Percentiles rank a stretch among this genome's conserved stretches.
These are phyloP conservation scores for Aspergillus thermomutatus DNA, from an alignment of 2,329 filamentous ascomycete genomes.

Conservation along the genomic window DNA sequence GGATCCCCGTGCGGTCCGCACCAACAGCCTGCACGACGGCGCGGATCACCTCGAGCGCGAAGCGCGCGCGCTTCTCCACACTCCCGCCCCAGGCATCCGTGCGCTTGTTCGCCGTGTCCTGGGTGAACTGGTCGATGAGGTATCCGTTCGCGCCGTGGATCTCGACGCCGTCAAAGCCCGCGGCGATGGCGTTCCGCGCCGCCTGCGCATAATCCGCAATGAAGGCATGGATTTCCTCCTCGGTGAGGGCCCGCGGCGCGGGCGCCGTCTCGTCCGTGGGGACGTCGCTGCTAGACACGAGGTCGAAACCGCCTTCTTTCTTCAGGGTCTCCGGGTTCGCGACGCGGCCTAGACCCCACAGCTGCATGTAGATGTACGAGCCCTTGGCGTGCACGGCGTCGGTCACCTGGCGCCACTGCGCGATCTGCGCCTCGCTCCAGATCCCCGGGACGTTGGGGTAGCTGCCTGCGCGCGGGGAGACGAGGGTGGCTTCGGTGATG, in stretches of 20 bases:
- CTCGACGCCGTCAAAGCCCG: slow-evolving; percentile 54
- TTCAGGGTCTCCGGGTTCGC: slow-evolving; percentile 37
- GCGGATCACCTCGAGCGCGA: slow-evolving; percentile 52
- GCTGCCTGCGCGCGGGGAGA: slow-evolving; percentile 45
- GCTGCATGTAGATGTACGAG: slow-evolving; percentile 59
- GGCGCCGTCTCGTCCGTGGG: slow-evolving; percentile 20
- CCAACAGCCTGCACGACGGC: slow-evolving; percentile 45
- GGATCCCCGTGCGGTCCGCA: slow-evolving; percentile 43
- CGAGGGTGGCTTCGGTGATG: slow-evolving; percentile 58
- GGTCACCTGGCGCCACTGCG: slow-evolving; percentile 59
- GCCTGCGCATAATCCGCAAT: slow-evolving; percentile 44
- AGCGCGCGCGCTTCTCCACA: slow-evolving; percentile 50
- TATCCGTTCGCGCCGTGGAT: slow-evolving; percentile 51
- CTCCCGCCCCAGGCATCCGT: slow-evolving; percentile 51
- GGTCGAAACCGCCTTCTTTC: slow-evolving; percentile 8
- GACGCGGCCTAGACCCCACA: slow-evolving; percentile 60
- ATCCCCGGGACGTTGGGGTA: slow-evolving; percentile 57
- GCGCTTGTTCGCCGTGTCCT: slow-evolving; percentile 47
- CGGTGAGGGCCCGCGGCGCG: slow-evolving; percentile 29
- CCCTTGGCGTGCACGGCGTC: slow-evolving; percentile 62
- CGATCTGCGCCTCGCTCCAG: slow-evolving; percentile 55
- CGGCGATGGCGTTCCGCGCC: slow-evolving; percentile 51
- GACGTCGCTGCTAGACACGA: slow-evolving; percentile 23
- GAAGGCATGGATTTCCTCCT: slow-evolving; percentile 43
- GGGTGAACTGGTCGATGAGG: slow-evolving; percentile 51